phyloP scores from a whole-genome alignment of 2,329 filamentous ascomycete species.

The Coniella vitis region DNA sequence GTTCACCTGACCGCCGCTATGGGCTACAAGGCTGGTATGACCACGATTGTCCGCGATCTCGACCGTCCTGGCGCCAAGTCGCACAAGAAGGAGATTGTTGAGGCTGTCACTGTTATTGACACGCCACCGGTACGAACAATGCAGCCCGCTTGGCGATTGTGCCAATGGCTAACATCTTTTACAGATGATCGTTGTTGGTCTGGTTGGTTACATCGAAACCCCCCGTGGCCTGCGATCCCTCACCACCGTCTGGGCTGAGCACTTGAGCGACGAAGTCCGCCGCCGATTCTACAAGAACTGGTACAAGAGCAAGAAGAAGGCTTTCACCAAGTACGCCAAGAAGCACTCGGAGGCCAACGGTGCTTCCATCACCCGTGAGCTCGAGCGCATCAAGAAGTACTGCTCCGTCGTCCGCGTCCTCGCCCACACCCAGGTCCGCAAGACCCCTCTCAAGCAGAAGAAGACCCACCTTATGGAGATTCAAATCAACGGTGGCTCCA shows the following conservation, averaged over 20 bases:
- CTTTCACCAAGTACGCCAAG: constrained; percentile 99
- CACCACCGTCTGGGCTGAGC: constrained; percentile 99
- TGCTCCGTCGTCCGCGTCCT: constrained; percentile 98
- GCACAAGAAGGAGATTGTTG: constrained; percentile 97
- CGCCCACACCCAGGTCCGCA: constrained; percentile 98
- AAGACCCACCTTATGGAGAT: constrained; percentile 99
- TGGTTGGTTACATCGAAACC: constrained; percentile 99
- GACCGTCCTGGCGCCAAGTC: constrained; percentile 98
- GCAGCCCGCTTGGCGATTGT: constrained; percentile 70
- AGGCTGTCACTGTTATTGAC: constrained; percentile 82
- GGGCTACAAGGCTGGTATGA: constrained; percentile 99
- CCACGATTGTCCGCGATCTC: constrained; percentile 97
- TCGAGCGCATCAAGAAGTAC: constrained; percentile 99
- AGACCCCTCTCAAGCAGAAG: constrained; percentile 99
- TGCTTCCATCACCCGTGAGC: constrained; percentile 86
- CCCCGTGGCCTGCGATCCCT: constrained; percentile 98
- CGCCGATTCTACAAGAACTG: constrained; percentile 99
- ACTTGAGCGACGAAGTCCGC: constrained; percentile 97
- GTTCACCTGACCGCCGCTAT: constrained; percentile 96
- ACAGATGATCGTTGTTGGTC: constrained; percentile 99
- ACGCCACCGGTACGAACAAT: constrained; percentile 91
- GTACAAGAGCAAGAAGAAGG: constrained; percentile 99
- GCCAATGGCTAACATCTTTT: constrained; percentile 64
- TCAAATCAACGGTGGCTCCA: constrained; percentile 95
- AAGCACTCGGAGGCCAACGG: constrained; percentile 94